Conservation (phyloP, 257 asterid species). For the Coffea eugenioides region DNA sequence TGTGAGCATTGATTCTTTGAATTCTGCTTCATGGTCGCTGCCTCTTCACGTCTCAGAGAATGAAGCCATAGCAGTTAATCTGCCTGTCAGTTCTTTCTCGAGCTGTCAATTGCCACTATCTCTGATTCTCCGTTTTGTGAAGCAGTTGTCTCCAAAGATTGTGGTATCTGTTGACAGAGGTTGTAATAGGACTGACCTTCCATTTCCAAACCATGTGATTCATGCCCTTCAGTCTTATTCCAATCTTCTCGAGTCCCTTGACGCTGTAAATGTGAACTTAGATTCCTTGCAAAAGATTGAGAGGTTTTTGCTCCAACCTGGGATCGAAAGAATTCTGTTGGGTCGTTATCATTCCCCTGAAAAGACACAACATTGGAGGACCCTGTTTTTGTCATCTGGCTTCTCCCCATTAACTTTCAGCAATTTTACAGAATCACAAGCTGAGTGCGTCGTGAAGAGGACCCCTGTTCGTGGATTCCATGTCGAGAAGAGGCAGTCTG, state of each 20-base stretch:
- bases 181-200: constrained; percentile 87
- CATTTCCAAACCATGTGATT: constrained; percentile 73
- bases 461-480: constrained; percentile 84
- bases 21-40: constrained; percentile 63
- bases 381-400: constrained; percentile 71
- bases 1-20: constrained; percentile 54
- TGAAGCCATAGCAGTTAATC: constrained; percentile 77
- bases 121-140: constrained; percentile 69
- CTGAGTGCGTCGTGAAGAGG: constrained; percentile 85
- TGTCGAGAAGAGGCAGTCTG: constrained; percentile 88
- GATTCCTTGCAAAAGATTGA: constrained; percentile 88
- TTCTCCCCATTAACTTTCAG: constrained; percentile 70
- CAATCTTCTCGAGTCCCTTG: constrained; percentile 79
- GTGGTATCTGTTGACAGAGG: constrained; percentile 89
- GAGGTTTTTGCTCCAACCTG: constrained; percentile 79
- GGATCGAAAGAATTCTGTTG: constrained; percentile 55
- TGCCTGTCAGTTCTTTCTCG: constrained; percentile 63
- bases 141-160: constrained; percentile 71
- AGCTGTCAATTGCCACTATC: constrained; percentile 51
- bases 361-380: constrained; percentile 89
- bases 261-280: constrained; percentile 67
- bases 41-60: constrained; percentile 43
- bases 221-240: constrained; percentile 79
- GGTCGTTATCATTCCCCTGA: constrained; percentile 63
- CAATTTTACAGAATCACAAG: constrained; percentile 86